Percentiles rank a stretch among this genome's conserved stretches.
phyloP scores from a whole-genome alignment of 2,329 filamentous ascomycete genomes.

The Ceratocystis papillata region DNA sequence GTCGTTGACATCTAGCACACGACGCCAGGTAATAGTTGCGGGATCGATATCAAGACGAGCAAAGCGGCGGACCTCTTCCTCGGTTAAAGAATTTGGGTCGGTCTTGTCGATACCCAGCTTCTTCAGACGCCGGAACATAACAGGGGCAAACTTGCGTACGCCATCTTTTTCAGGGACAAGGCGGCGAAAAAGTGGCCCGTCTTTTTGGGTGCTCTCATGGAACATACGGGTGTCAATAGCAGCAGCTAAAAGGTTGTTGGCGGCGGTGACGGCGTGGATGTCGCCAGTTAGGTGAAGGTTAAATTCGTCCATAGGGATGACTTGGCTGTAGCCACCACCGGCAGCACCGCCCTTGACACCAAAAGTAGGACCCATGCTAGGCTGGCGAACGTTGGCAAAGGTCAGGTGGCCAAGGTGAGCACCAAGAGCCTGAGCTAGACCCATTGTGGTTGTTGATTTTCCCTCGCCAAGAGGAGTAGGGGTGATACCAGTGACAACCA shows the following conservation, averaged over 20 bases:
- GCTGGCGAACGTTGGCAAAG: conserved; percentile 95
- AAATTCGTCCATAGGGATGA: conserved; percentile 99
- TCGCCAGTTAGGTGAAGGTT: conserved; percentile 96
- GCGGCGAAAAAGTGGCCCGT: conserved; percentile 74
- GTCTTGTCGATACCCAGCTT: conserved; percentile 96
- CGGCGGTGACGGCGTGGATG: conserved; percentile 92
- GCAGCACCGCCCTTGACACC: conserved; percentile 98
- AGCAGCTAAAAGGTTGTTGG: conserved; percentile 92
- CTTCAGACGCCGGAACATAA: conserved; percentile 88
- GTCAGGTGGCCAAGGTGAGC: conserved; percentile 77
- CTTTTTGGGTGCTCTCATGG: conserved; percentile 91
- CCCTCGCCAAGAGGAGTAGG: conserved; percentile 94
- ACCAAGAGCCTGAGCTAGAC: conserved; percentile 82
- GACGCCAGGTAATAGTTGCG: conserved; percentile 92
- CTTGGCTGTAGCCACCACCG: conserved; percentile 94
- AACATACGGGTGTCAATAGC: conserved; percentile 98
- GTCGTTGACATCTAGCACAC: conserved; percentile 95
- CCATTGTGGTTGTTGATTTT: conserved; percentile 96
- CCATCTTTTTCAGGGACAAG: conserved; percentile 85
- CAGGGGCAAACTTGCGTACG: conserved; percentile 70
- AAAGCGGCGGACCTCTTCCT: conserved; percentile 78
- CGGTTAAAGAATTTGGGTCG: conserved; percentile 77
- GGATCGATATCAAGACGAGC: conserved; percentile 94
- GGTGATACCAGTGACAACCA: conserved; percentile 90
- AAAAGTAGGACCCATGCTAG: conserved; percentile 93